These are phyloP conservation scores for Kazachstania psychrophila DNA, from an alignment of 805 yeast genomes.

Conservation along the genomic window DNA sequence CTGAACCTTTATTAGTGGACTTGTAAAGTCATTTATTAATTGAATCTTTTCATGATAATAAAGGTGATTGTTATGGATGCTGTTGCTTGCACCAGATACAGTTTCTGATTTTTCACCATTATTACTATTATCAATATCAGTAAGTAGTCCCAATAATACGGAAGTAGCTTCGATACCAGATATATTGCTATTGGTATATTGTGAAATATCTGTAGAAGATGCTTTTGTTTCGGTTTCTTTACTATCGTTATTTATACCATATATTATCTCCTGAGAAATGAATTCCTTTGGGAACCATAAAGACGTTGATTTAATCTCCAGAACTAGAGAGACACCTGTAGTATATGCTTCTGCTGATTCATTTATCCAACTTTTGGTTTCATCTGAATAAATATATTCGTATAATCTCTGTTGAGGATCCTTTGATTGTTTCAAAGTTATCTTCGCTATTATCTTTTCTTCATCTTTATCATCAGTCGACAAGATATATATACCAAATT, in stretches of 20 bases:
- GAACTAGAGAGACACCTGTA: constrained; percentile 19
- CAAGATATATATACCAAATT: constrained; percentile 25
- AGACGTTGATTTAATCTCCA: constrained; percentile 15
- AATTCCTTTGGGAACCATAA: constrained; percentile 22
- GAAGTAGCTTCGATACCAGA: background rate
- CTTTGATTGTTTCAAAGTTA: constrained; percentile 18
- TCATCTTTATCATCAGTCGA: constrained; percentile 3
- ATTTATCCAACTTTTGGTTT: constrained; percentile 22
- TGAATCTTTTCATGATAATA: constrained; percentile 8
- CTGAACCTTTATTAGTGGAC: constrained; percentile 16
- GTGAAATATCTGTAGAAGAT: too few species aligned
- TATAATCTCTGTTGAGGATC: constrained; percentile 19
- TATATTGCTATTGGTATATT: too few species aligned
- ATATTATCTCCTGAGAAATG: constrained; percentile 17
- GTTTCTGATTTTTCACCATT: background rate
- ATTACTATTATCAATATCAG: background rate
- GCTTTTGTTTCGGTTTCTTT: constrained; percentile 5
- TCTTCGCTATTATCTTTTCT: constrained; percentile 14
- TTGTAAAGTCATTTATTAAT: constrained; percentile 25
- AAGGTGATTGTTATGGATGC: background rate
- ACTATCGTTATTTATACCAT: constrained; percentile 17
- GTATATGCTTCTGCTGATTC: constrained; percentile 22
- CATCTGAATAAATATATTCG: constrained; percentile 21
- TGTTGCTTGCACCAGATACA: background rate
- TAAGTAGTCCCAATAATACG: background rate